Evolutionary conservation across 177 flowering plant species (phyloP).

Genomic region (Tripterygium wilfordii): DNA sequence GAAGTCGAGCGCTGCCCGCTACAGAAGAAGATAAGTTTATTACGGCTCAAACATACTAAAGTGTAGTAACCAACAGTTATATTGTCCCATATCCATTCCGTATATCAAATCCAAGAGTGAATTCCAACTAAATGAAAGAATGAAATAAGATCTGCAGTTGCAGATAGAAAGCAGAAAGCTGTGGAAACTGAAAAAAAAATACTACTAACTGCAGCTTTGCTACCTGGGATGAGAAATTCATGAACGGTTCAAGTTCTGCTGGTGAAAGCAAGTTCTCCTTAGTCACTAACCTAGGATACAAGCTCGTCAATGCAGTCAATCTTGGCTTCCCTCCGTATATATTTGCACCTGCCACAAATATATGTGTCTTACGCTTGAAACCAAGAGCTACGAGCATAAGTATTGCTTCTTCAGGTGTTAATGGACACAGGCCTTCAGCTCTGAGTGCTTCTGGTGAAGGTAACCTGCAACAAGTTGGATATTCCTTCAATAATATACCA

Average conservation of each 20-base stretch:
- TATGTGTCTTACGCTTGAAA: slow-evolving; percentile 69
- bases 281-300: slow-evolving; percentile 90
- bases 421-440: slow-evolving; percentile 85
- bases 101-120: no score
- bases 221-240: slow-evolving; percentile 94
- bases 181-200: no score
- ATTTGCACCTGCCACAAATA: slow-evolving; percentile 88
- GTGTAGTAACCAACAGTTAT: no score
- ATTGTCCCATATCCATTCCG: no score
- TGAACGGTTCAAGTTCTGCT: slow-evolving; percentile 76
- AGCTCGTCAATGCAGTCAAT: slow-evolving; percentile 64
- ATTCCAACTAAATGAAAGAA: no score
- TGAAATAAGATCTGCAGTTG: no score
- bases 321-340: slow-evolving; percentile 89
- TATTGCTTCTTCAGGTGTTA: slow-evolving; percentile 95
- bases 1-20: slow-evolving; percentile 98
- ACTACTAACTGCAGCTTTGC: slow-evolving; percentile 3
- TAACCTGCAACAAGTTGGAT: slow-evolving; percentile 53
- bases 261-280: slow-evolving; percentile 86
- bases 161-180: no score
- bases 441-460: slow-evolving; percentile 75
- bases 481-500: no score
- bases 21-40: slow-evolving; percentile 9
- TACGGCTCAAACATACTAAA: no score
- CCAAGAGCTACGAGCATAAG: slow-evolving; percentile 97